Evolutionary conservation across 2,329 filamentous ascomycete species (phyloP).

Genomic region (Ceratocystis variospora): DNA sequence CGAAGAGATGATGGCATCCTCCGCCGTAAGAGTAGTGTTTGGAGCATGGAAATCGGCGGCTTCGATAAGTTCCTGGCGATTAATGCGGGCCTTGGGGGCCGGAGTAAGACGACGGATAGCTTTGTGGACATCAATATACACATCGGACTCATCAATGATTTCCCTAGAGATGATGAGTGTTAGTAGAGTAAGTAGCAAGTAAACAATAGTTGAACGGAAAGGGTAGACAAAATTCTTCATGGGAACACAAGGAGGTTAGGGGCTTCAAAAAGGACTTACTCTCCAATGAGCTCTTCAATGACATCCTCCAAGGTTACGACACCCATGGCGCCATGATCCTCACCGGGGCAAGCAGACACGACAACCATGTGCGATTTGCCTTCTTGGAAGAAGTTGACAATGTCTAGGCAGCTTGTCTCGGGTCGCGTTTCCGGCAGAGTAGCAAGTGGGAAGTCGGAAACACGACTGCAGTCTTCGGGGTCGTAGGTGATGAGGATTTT

Average conservation of each 20-base stretch:
- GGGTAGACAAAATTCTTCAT: no score
- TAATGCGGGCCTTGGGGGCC: slow-evolving; percentile 59
- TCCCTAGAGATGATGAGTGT: slow-evolving; percentile 44
- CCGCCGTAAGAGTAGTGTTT: background rate
- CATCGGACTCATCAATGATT: slow-evolving; percentile 97
- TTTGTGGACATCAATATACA: slow-evolving; percentile 96
- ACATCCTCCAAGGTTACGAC: slow-evolving; percentile 96
- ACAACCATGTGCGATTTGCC: slow-evolving; percentile 98
- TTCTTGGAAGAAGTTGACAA: slow-evolving; percentile 99
- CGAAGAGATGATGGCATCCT: background rate
- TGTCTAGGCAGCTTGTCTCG: slow-evolving; percentile 92
- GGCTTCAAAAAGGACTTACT: slow-evolving; percentile 44
- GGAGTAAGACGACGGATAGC: slow-evolving; percentile 81
- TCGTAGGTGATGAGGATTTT: slow-evolving; percentile 99
- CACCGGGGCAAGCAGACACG: slow-evolving; percentile 80
- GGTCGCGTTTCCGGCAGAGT: slow-evolving; percentile 89
- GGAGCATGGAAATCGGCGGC: slow-evolving; percentile 23
- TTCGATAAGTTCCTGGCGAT: slow-evolving; percentile 26
- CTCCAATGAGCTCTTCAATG: slow-evolving; percentile 95
- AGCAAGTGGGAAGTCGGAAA: slow-evolving; percentile 81
- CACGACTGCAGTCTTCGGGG: slow-evolving; percentile 75
- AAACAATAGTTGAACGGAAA: no score
- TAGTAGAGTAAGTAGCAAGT: slow-evolving; percentile 14
- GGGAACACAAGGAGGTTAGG: background rate
- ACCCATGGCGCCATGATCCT: slow-evolving; percentile 76